Conservation (phyloP, 2,329 filamentous ascomycete species). For the Bisporella sp. region DNA sequence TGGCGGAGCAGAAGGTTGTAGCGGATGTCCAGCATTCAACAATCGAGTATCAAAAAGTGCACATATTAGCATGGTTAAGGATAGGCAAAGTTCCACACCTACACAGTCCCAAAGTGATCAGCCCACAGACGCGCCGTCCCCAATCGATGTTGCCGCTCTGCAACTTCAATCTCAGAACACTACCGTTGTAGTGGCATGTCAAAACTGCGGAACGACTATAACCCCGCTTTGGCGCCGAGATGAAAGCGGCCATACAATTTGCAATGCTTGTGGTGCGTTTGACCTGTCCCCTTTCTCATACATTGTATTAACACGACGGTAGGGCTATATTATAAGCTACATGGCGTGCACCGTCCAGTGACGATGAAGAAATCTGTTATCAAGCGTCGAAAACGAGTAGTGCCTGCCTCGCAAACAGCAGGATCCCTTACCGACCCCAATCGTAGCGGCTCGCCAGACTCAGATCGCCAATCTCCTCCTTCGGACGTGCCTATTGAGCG, state of each 20-base stretch:
- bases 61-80: constrained; percentile 50
- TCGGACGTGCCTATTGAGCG: constrained; percentile 22
- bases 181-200: constrained; percentile 76
- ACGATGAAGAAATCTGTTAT: constrained; percentile 99
- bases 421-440: constrained; percentile 39
- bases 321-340: constrained; percentile 92
- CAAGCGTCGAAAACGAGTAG: constrained; percentile 89
- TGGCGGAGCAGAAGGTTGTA: constrained; percentile 88
- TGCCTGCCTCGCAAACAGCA: constrained; percentile 58
- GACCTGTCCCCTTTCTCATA: constrained; percentile 1
- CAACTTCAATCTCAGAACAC: constrained; percentile 38
- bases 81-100: constrained; percentile 16
- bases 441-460: constrained; percentile 25
- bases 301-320: constrained; percentile 7
- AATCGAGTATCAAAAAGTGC: constrained; percentile 88
- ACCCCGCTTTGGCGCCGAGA: constrained; percentile 94
- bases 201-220: constrained; percentile 95
- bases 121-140: constrained; percentile 28
- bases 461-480: constrained; percentile 24
- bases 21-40: constrained; percentile 94
- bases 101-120: constrained; percentile 19
- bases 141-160: constrained; percentile 43
- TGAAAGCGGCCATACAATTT: constrained; percentile 92
- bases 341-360: constrained; percentile 85
- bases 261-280: constrained; percentile 88